Conservation (phyloP, 1,139 yeast genomes). For the Yueomyces sp. region DNA sequence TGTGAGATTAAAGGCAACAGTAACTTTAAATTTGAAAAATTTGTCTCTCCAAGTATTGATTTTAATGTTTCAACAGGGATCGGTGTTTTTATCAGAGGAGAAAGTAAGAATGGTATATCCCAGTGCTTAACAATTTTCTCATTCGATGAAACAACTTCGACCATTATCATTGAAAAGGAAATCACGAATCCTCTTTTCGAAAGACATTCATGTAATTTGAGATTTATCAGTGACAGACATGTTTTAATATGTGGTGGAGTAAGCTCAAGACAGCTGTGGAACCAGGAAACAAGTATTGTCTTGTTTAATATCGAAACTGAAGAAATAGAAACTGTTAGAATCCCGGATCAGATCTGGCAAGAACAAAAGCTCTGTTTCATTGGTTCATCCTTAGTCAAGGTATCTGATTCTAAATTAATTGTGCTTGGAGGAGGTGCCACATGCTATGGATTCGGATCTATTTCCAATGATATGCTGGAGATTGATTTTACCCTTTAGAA, state of each 20-base stretch:
- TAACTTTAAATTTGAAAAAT: background rate
- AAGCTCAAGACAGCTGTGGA: constrained; percentile 29
- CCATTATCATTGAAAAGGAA: background rate
- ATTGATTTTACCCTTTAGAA: background rate
- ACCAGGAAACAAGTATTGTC: constrained; percentile 29
- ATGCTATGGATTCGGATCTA: constrained; percentile 74
- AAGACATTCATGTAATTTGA: constrained; percentile 38
- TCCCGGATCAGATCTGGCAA: constrained; percentile 29
- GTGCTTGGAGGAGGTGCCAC: constrained; percentile 70
- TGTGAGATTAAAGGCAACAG: background rate
- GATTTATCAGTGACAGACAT: constrained; percentile 19
- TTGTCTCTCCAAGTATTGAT: constrained; percentile 10
- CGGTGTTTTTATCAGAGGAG: constrained; percentile 3
- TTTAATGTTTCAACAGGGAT: constrained; percentile 3
- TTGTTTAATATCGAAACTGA: constrained; percentile 22
- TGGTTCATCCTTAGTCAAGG: constrained; percentile 38
- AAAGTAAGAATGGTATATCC: constrained; percentile 12
- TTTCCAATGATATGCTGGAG: constrained; percentile 33
- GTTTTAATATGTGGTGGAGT: constrained; percentile 53
- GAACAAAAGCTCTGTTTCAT: constrained; percentile 32
- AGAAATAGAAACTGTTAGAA: constrained; percentile 18
- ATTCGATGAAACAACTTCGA: constrained; percentile 1
- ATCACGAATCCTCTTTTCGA: constrained; percentile 20
- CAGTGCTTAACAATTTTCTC: constrained; percentile 16
- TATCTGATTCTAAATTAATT: constrained; percentile 11